Evolutionary conservation across 2,329 filamentous ascomycete genomes (phyloP).

Genomic region (Ophioceras dolichostomum): DNA sequence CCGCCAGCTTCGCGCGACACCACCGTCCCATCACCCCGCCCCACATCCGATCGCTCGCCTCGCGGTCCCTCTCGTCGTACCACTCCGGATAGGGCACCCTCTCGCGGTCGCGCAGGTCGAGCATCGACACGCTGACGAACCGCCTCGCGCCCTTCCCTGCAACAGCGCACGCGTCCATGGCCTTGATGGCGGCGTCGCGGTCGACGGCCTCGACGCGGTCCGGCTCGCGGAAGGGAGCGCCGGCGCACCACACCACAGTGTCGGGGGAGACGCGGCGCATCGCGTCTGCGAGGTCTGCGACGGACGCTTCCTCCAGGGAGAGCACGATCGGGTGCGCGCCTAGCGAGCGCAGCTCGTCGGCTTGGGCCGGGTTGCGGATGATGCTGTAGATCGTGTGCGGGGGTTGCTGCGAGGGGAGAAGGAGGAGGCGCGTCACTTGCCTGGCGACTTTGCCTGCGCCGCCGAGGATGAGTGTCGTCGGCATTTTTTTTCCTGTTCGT

Average conservation of each 20-base stretch:
- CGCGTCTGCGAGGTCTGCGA: constrained; percentile 21
- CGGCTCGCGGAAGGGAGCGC: constrained; percentile 18
- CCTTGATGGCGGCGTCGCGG: constrained; percentile 28
- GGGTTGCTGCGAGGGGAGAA: background rate
- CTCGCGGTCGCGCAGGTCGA: constrained; percentile 28
- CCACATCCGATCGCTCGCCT: constrained; percentile 22
- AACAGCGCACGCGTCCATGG: constrained; percentile 28
- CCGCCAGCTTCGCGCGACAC: constrained; percentile 27
- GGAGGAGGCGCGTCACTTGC: background rate
- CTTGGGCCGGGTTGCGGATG: constrained; percentile 19
- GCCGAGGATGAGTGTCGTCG: background rate
- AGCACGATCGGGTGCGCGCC: constrained; percentile 29
- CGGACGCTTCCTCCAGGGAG: constrained; percentile 23
- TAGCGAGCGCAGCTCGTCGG: constrained; percentile 20
- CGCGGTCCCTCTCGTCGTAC: constrained; percentile 25
- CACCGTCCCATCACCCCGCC: constrained; percentile 21
- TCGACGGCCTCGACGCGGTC: constrained; percentile 30
- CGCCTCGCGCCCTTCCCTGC: constrained; percentile 21
- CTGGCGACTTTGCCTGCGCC: background rate
- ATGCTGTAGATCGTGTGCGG: constrained; percentile 12
- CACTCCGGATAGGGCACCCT: constrained; percentile 23
- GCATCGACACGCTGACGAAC: constrained; percentile 31
- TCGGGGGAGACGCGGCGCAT: constrained; percentile 20
- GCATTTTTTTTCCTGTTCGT: too few species aligned
- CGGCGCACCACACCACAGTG: constrained; percentile 20